Evolutionary conservation across 345 rosid genomes (phyloP), one percentile per base, ranked within the genome.

Genomic region (Hibiscus trionum): DNA sequence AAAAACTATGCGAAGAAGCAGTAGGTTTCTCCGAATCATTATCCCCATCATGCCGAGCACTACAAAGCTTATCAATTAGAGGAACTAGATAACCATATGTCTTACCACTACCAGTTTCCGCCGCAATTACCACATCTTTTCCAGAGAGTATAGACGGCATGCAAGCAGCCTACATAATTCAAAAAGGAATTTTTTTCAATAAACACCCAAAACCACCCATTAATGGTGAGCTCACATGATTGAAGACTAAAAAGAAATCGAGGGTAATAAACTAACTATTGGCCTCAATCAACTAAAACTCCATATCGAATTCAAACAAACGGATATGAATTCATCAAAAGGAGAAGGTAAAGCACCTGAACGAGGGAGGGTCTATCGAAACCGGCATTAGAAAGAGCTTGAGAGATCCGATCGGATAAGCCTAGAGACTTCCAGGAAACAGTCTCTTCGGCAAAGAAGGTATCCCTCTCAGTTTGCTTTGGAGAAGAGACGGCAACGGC

Each of bases 81-180:
- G 98, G 97, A 68, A 86, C 86, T 31, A 91, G 81, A 84, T 91
- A 91, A 55, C 96, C 73, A 76, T 90, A 91, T 42, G 97, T 90
- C 84, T 94, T 94, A 66, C 98, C 97, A 71, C 98, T 91, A 10
- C 98, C 98, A 6, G 98, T 94, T 78, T 94, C 98, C 9, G 98
- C 97, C 5, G 98, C 98, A 70, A 90, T 80, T 42, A 91, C 84
- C 58, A 88, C 96, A 81, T 94, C 98, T 77, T 90, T 91, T 66
- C 97, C 96, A 0, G 92, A 88, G 9, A 90, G 84, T 76, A 91
- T 79, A 49, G 90, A 76, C 1, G 93, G 95, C 47, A 88, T 75
- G 39, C 88, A 78, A 16, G 91, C 82, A 80, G 98, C 93, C 97
- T 90, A 76, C 27, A 77, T 33, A 71, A 79, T 8, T 31, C 57